Conservation (phyloP, 2,329 filamentous ascomycete species). For the Penicillium sp. region DNA sequence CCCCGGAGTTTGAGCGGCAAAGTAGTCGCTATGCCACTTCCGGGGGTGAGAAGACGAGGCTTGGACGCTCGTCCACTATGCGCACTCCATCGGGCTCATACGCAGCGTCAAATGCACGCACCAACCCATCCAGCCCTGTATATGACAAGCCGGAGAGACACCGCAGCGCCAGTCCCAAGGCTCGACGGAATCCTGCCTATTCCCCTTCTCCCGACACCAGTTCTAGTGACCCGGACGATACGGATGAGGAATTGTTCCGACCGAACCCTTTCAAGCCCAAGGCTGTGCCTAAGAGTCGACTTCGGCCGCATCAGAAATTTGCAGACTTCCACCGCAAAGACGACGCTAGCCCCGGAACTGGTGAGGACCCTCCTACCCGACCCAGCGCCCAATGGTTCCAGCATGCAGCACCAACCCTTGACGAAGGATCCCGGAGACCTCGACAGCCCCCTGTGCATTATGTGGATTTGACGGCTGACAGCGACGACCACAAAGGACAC, state of each 20-base stretch:
- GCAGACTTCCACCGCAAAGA: constrained; percentile 26
- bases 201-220: constrained; percentile 34
- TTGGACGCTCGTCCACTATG: constrained; percentile 54
- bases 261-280: constrained; percentile 35
- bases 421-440: constrained; percentile 13
- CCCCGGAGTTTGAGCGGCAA: constrained; percentile 47
- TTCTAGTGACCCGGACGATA: constrained; percentile 40
- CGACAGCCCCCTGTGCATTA: constrained; percentile 16
- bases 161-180: constrained; percentile 46
- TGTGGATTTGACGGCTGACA: constrained; percentile 28
- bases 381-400: constrained; percentile 7
- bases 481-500: constrained; percentile 29
- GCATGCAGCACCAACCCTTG: constrained; percentile 6
- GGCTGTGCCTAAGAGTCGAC: constrained; percentile 41
- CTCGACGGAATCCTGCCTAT: constrained; percentile 32
- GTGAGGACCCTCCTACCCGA: constrained; percentile 31
- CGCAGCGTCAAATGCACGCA: constrained; percentile 30
- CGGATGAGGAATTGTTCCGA: constrained; percentile 27
- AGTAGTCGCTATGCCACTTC: constrained; percentile 55
- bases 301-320: constrained; percentile 31
- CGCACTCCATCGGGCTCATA: constrained; percentile 48
- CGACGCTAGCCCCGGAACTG: constrained; percentile 26
- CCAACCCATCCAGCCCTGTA: constrained; percentile 37
- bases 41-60: constrained; percentile 55
- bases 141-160: constrained; percentile 34